Percentiles rank a stretch among this genome's conserved stretches.
Evolutionary conservation across 1,284 basidiomycete genomes (phyloP).

Genomic region (Hymenochaete sp.): DNA sequence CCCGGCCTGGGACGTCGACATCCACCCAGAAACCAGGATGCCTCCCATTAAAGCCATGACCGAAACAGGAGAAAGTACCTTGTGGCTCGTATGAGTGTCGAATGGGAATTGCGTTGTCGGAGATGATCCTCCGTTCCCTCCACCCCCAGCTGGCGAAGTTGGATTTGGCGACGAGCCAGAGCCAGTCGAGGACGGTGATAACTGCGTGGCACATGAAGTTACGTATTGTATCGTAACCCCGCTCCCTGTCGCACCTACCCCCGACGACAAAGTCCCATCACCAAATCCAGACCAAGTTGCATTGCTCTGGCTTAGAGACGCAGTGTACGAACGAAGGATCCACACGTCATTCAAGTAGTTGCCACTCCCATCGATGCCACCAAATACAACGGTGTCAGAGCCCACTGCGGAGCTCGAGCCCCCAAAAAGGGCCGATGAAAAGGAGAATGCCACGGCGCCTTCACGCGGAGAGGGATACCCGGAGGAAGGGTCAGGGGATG

Average conservation of each 20-base stretch:
- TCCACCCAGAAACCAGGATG: slow-evolving; percentile 24
- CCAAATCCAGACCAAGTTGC: slow-evolving; percentile 56
- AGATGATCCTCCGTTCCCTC: slow-evolving; percentile 7
- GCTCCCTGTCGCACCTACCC: slow-evolving; percentile 51
- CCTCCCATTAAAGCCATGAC: slow-evolving; percentile 47
- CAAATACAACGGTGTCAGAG: slow-evolving; percentile 71
- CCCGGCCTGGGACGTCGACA: slow-evolving; percentile 19
- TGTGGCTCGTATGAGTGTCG: slow-evolving; percentile 54
- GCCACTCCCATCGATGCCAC: slow-evolving; percentile 58
- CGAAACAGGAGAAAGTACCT: slow-evolving; percentile 56
- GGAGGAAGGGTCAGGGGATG: slow-evolving; percentile 57
- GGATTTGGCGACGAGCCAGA: slow-evolving; percentile 20
- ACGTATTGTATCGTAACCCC: slow-evolving; percentile 59
- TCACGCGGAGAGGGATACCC: slow-evolving; percentile 59
- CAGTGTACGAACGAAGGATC: slow-evolving; percentile 65
- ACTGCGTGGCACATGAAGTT: slow-evolving; percentile 44
- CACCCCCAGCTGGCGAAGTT: slow-evolving; percentile 18
- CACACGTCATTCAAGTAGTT: slow-evolving; percentile 65
- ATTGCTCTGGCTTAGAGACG: slow-evolving; percentile 42
- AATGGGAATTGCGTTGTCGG: slow-evolving; percentile 24
- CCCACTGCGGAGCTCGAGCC: slow-evolving; percentile 35
- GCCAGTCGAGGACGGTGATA: slow-evolving; percentile 26
- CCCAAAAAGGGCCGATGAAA: slow-evolving; percentile 46
- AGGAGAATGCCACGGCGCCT: slow-evolving; percentile 60
- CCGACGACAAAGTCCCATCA: slow-evolving; percentile 48